Percentiles rank a stretch among this genome's conserved stretches.
phyloP scores from a whole-genome alignment of 2,329 filamentous ascomycete genomes.

The Pseudohalonectria lignicola region DNA sequence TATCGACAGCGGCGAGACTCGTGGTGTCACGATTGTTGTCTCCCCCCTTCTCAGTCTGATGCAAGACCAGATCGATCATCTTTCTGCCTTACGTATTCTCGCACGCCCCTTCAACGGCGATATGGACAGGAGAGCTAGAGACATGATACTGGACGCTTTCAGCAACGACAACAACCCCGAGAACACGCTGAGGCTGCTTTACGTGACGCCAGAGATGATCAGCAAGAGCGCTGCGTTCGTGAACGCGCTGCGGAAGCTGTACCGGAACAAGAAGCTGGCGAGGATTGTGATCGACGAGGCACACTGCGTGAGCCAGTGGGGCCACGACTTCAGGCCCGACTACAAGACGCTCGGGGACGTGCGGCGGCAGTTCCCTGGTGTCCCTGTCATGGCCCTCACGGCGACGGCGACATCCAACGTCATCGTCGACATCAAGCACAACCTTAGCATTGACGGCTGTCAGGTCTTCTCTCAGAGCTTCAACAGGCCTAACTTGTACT shows the following conservation, averaged over 20 bases:
- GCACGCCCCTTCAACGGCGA: conserved; percentile 78
- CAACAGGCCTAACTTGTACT: conserved; percentile 89
- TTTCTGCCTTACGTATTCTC: conserved; percentile 63
- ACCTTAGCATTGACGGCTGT: conserved; percentile 72
- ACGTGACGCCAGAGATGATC: conserved; percentile 96
- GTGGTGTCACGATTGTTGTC: conserved; percentile 85
- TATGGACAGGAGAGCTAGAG: conserved; percentile 49
- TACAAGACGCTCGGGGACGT: conserved; percentile 80
- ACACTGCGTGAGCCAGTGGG: conserved; percentile 99
- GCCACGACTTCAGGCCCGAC: conserved; percentile 92
- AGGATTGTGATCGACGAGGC: conserved; percentile 95
- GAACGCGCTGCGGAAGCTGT: conserved; percentile 53
- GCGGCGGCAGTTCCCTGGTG: conserved; percentile 58
- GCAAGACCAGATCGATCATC: conserved; percentile 89
- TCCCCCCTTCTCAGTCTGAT: conserved; percentile 91
- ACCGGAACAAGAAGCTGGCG: conserved; percentile 62
- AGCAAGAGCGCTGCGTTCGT: conserved; percentile 66
- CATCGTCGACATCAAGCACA: conserved; percentile 82
- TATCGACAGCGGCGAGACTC: conserved; percentile 67
- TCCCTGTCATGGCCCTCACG: conserved; percentile 90
- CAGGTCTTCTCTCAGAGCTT: conserved; percentile 85
- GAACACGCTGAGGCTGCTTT: conserved; percentile 72
- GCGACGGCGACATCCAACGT: conserved; percentile 93
- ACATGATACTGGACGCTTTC: conserved; percentile 54
- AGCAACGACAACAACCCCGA: conserved; percentile 51